These are phyloP conservation scores for Yamagishiella unicocca DNA, from an alignment of 139 green algal species.

Conservation along the genomic window DNA sequence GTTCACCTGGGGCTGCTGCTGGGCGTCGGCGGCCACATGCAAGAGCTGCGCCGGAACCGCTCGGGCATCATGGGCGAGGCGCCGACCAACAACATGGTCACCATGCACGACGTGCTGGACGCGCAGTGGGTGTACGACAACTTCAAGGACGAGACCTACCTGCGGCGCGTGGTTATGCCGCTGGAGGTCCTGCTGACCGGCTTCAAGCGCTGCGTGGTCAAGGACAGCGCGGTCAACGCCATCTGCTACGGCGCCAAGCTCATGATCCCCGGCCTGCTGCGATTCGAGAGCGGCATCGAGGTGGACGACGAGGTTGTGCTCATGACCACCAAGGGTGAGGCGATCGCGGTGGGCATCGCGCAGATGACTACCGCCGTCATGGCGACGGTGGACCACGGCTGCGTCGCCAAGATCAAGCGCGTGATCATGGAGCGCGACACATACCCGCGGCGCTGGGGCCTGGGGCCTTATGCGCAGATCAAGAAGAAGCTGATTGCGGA, in stretches of 20 bases:
- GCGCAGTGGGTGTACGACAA: conserved; percentile 96
- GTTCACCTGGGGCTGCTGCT: conserved; percentile 98
- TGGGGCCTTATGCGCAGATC: conserved; percentile 93
- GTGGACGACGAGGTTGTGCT: conserved; percentile 97
- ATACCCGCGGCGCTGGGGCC: conserved; percentile 94
- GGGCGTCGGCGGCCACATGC: conserved; percentile 97
- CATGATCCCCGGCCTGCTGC: conserved; percentile 96
- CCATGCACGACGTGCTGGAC: conserved; percentile 99
- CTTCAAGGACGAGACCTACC: conserved; percentile 93
- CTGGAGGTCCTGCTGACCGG: conserved; percentile 95
- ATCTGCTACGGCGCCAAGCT: conserved; percentile 99
- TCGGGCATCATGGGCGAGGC: conserved; percentile 96
- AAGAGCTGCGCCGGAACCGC: conserved; percentile 96
- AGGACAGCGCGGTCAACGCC: conserved; percentile 98
- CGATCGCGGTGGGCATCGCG: conserved; percentile 94
- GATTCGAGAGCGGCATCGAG: conserved; percentile 91
- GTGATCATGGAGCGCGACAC: conserved; percentile 99
- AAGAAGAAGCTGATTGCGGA: conserved; percentile 99
- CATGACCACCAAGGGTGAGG: conserved; percentile 99
- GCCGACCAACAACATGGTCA: conserved; percentile 94
- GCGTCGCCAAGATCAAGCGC: conserved; percentile 97
- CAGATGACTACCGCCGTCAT: conserved; percentile 98
- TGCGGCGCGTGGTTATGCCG: conserved; percentile 95
- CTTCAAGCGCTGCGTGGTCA: conserved; percentile 98
- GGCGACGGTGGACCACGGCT: conserved; percentile 95